Evolutionary conservation across 176 grass and related monocot genomes (phyloP).

Genomic region (Raddia distichophylla): DNA sequence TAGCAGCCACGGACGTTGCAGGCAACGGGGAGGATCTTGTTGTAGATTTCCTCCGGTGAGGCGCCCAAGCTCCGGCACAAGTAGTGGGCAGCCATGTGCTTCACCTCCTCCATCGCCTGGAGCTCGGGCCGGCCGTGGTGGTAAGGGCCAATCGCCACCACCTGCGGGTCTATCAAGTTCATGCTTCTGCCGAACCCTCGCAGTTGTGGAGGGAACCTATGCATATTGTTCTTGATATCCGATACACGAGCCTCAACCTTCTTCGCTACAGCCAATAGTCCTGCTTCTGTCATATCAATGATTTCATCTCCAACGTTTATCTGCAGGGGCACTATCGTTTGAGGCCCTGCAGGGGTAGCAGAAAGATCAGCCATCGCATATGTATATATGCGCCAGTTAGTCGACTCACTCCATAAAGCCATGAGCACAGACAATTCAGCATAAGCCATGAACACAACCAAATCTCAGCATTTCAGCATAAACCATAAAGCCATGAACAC

Average conservation of each 20-base stretch:
- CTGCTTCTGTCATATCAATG: too few species aligned
- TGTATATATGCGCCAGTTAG: too few species aligned
- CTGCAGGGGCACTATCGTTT: too few species aligned
- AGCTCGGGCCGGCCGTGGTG: background rate
- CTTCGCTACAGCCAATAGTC: background rate
- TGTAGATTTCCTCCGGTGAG: background rate
- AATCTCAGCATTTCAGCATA: too few species aligned
- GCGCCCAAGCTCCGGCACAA: background rate
- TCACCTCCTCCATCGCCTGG: background rate
- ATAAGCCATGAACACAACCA: too few species aligned
- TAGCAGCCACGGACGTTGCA: background rate
- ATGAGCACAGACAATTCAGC: too few species aligned
- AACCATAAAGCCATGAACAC: too few species aligned
- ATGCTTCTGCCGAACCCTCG: background rate
- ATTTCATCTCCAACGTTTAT: too few species aligned
- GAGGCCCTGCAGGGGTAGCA: too few species aligned
- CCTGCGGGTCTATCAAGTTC: background rate
- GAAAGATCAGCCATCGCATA: too few species aligned
- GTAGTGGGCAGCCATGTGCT: background rate
- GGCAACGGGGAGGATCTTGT: background rate
- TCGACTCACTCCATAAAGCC: too few species aligned
- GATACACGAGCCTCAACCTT: background rate
- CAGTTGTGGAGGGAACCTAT: background rate
- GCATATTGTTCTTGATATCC: too few species aligned
- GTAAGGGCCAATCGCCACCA: constrained; percentile 2